These are phyloP conservation scores for Forsythia suspensa DNA, from an alignment of 257 asterid genomes.

Conservation along the genomic window DNA sequence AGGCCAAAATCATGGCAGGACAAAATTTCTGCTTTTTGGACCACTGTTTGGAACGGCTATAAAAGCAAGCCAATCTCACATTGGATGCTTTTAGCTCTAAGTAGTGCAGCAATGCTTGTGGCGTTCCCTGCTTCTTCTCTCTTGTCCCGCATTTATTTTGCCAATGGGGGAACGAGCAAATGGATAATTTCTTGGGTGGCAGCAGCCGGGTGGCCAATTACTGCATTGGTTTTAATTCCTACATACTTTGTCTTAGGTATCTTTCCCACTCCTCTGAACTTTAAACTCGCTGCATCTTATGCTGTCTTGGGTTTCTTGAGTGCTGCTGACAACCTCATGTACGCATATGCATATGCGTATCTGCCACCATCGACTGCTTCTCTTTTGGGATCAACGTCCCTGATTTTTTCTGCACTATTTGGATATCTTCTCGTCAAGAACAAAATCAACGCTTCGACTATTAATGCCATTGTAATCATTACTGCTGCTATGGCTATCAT, in stretches of 20 bases:
- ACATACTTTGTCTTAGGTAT: constrained; percentile 49
- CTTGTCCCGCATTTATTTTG: constrained; percentile 73
- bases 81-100: constrained; percentile 71
- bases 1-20: constrained; percentile 34
- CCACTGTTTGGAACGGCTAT: constrained; percentile 37
- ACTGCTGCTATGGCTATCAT: constrained; percentile 83
- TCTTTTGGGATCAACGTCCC: constrained; percentile 69
- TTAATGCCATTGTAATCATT: constrained; percentile 64
- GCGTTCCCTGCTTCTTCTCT: constrained; percentile 92
- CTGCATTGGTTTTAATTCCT: constrained; percentile 61
- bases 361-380: constrained; percentile 94
- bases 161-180: constrained; percentile 83
- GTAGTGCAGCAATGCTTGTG: constrained; percentile 68
- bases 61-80: constrained; percentile 65
- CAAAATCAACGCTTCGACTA: constrained; percentile 63
- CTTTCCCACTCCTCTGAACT: constrained; percentile 61
- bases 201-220: constrained; percentile 94
- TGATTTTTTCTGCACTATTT: constrained; percentile 72
- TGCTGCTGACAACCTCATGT: constrained; percentile 89
- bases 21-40: constrained; percentile 31
- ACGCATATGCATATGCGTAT: constrained; percentile 89
- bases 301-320: constrained; percentile 64
- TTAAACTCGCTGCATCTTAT: constrained; percentile 58
- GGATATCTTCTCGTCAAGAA: constrained; percentile 78
- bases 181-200: constrained; percentile 95